phyloP scores from a whole-genome alignment of 352 stramenopile genomes.

The Phytophthora palmivora region DNA sequence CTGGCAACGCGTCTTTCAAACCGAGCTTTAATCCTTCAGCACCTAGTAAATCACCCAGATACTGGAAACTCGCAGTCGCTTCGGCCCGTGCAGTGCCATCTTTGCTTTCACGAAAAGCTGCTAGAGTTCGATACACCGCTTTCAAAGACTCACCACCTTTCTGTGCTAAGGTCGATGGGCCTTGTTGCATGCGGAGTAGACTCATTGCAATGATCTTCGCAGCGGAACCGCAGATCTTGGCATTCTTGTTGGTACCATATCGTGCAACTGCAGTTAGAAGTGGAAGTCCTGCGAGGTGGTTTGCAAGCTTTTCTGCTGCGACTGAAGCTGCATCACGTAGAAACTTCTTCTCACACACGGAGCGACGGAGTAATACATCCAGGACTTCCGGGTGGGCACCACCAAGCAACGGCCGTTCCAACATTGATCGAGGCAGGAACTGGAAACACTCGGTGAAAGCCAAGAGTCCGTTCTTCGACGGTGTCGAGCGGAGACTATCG shows the following conservation, averaged over 20 bases:
- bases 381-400: conserved; percentile 39
- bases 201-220: conserved; percentile 49
- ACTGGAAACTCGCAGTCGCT: conserved; percentile 47
- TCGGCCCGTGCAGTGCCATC: conserved; percentile 53
- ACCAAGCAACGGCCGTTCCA: conserved; percentile 31
- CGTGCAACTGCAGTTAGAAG: conserved; percentile 46
- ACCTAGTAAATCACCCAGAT: conserved; percentile 51
- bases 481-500: conserved; percentile 72
- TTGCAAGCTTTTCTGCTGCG: conserved; percentile 48
- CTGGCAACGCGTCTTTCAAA: conserved; percentile 41
- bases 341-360: conserved; percentile 78
- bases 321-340: conserved; percentile 61
- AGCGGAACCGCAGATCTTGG: conserved; percentile 58
- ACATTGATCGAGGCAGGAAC: conserved; percentile 31
- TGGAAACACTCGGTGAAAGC: conserved; percentile 70
- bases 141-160: conserved; percentile 22
- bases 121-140: conserved; percentile 46
- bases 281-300: conserved; percentile 45
- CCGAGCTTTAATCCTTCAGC: conserved; percentile 32
- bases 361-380: conserved; percentile 67
- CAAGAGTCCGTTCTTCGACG: conserved; percentile 77
- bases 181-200: conserved; percentile 37
- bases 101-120: conserved; percentile 56
- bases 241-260: conserved; percentile 70
- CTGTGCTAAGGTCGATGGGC: conserved; percentile 6